phyloP scores from a whole-genome alignment of 768 basidiomycete species.

The Calocera viscosa region DNA sequence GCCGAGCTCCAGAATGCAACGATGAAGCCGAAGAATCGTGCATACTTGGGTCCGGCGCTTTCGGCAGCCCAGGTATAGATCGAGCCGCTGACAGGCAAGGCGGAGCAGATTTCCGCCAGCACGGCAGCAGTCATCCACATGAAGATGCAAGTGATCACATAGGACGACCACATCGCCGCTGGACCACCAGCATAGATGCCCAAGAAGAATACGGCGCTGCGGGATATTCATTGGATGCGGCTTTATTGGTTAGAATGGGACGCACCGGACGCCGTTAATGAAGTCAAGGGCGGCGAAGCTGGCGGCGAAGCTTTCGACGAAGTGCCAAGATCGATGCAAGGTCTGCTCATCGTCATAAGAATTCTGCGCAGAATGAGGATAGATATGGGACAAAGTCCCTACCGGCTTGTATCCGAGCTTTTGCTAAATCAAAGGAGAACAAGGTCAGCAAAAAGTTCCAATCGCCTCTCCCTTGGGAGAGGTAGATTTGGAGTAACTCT shows the following conservation, averaged over 20 bases:
- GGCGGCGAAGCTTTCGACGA: conserved; percentile 74
- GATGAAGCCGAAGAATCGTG: conserved; percentile 73
- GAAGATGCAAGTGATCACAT: conserved; percentile 66
- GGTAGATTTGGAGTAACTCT: conserved; percentile 46
- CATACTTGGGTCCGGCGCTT: conserved; percentile 78
- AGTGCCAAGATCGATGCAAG: conserved; percentile 75
- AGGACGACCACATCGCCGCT: conserved; percentile 79
- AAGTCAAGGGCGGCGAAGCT: conserved; percentile 86
- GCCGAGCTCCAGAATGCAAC: conserved; percentile 91
- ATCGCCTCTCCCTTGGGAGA: conserved; percentile 29
- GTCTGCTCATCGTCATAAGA: conserved; percentile 35
- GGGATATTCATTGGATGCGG: neutral
- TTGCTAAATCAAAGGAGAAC: conserved; percentile 36
- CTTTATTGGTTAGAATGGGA: conserved; percentile 8
- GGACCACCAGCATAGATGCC: conserved; percentile 78
- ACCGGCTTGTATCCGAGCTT: conserved; percentile 74
- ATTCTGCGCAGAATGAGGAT: neutral
- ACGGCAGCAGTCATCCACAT: conserved; percentile 81
- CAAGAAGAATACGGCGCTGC: conserved; percentile 63
- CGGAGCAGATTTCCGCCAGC: conserved; percentile 83
- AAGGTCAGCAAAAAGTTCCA: conserved; percentile 38
- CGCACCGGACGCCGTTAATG: conserved; percentile 71
- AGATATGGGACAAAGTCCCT: conserved; percentile 17
- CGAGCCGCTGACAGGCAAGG: conserved; percentile 58
- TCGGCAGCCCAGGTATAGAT: conserved; percentile 95